These are phyloP conservation scores for Dactylellina cionopaga DNA, from an alignment of 2,329 filamentous ascomycete species.

Conservation along the genomic window DNA sequence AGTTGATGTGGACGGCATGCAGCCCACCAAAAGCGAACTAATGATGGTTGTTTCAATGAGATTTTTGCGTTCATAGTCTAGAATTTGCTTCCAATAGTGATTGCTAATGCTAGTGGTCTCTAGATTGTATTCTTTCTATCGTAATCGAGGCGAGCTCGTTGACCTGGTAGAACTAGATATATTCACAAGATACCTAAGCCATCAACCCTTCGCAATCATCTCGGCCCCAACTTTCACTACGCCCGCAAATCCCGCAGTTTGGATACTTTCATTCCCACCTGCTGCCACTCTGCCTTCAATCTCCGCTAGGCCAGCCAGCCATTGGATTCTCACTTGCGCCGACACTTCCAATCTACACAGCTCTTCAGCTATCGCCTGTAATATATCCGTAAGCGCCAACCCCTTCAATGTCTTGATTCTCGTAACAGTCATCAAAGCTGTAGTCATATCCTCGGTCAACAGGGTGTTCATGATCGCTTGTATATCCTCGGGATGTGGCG, in stretches of 20 bases:
- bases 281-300: constrained; percentile 91
- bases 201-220: constrained; percentile 40
- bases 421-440: constrained; percentile 87
- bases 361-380: constrained; percentile 86
- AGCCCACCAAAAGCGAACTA: too few relatives aligned
- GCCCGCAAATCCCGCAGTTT: constrained; percentile 92
- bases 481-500: constrained; percentile 89
- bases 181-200: neutral
- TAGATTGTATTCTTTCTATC: too few relatives aligned
- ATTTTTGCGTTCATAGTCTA: neutral
- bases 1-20: neutral
- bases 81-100: neutral
- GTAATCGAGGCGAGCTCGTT: too few relatives aligned
- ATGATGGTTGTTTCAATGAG: neutral
- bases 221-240: constrained; percentile 68
- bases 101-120: too few relatives aligned
- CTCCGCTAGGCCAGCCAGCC: constrained; percentile 89
- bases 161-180: too few relatives aligned
- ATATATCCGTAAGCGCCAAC: constrained; percentile 89
- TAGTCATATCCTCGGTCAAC: constrained; percentile 86
- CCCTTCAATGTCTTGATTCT: constrained; percentile 86
- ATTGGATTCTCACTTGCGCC: constrained; percentile 85
- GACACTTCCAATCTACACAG: constrained; percentile 83
- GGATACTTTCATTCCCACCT: constrained; percentile 84
- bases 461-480: constrained; percentile 84